Evolutionary conservation across 208 protist species (phyloP), one percentile per base, ranked within the genome.

Genomic region (Wallacemonas rigidus): DNA sequence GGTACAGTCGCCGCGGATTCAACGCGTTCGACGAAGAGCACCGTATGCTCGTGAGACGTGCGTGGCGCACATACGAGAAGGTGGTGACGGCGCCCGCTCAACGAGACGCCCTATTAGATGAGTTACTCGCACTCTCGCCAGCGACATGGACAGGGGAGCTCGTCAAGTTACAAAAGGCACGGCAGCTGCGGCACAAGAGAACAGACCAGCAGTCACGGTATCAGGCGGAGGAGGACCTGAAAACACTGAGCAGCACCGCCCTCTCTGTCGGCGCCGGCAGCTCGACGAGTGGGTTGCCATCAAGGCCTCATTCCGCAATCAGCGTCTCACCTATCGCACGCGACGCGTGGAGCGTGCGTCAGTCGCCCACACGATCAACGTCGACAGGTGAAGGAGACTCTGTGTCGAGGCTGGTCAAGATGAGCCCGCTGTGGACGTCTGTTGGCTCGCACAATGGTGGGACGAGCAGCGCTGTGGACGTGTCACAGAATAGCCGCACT

Each of bases 11-110:
- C 5, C 11, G 38, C n/a, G 65, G 69, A 1, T 56, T 53, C 55
- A 80, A 80, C 57, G 63, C 53, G 48, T 75, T 75, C 38, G 69
- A 75, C 56, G 14, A 7, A 15, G 64, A 80, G 58, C 69, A 72
- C 38, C 60, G 38, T 36, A 17, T 8, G 5, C 15, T 50, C 15
- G 35, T 14, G 41, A 53, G 58, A 35, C 56, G 58, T 45, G 38
- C 61, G 11, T 36, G 9, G 44, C 57, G 58, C 6, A 12, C 43
- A 4, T 53, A 44, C 36, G 45, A 65, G 12, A 8, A 48, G 40
- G 0, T 53, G 12, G 43, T 65, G 7, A 3, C 50, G 4, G 56
- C 4, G 36, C 56, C 56, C 56, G 62, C 44, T 7, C 62, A 62
- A 9, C 56, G 56, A 7, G 56, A 62, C 36, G 56, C 56, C 35